Evolutionary conservation across 2,329 filamentous ascomycete genomes (phyloP), one percentile per base, ranked within the genome.

Genomic region (Xylaria sp.): DNA sequence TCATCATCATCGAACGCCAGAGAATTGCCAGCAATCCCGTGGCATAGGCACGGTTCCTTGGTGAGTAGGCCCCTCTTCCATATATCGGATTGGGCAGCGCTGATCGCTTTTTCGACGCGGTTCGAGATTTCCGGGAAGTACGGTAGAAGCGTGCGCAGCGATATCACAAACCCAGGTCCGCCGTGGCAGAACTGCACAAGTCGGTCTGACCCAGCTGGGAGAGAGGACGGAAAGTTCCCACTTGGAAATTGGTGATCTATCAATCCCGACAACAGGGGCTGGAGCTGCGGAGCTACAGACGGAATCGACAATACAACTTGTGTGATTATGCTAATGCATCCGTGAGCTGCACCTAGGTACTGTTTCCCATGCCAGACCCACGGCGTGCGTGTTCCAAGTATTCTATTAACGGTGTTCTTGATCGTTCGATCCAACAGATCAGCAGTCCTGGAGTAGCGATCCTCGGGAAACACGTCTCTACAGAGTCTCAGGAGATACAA

Each of bases 171-270:
- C 0, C 90, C 90, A 2, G 90, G 87, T 0, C 88, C 88, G 2
- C 90, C 90, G 73, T 92, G 90, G 74, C 89, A 92, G 78, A 90
- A 89, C 75, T 92, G 89, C 6, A 92, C 85, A 6, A 89, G 80
- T 50, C 64, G 53, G 37, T 77, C 76, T 4, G 67, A 61, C 60
- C 75, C 42, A 68, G 68, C 60, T 5, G 74, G 84, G 10, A 86
- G 82, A 55, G 84, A 86, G 6, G 85, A 85, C 0, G 88, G 88
- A 80, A 90, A 92, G 75, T 91, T 92, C 3, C 90, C 90, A 68
- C 85, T 86, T 3, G 85, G 81, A 61, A 83, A 84, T 75, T 93
- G 91, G 70, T 87, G 82, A 42, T 84, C 84, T 2, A 93, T 81
- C 12, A 93, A 75, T 10, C 83, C 82, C 0, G 82, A 81, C 4